Evolutionary conservation across 257 asterid species (phyloP), one percentile per base, ranked within the genome.

Genomic region (Misopates orontium): DNA sequence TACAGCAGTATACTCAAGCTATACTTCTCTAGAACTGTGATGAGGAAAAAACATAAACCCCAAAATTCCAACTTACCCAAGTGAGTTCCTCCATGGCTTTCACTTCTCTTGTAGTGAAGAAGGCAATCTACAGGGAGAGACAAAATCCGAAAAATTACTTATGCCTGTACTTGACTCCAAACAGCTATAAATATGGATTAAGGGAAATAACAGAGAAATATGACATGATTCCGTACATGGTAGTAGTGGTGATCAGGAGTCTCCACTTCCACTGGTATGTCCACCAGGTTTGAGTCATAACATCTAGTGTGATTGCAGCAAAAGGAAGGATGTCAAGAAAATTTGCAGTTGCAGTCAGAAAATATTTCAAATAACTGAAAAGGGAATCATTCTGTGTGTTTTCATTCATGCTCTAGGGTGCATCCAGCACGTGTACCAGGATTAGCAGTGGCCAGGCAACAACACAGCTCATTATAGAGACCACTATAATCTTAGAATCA

Each of bases 51-150:
- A 36, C 62, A 42, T 49, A 22, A 56, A 18, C 64, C 41, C 25
- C 18, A 17, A 48, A 62, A 48, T 48, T 61, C 66, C 24, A 51
- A 81, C 88, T 73, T 74, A 90, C 99, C 99, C 97, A 87, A 64
- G 95, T 93, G 62, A 93, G 95, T 78, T 93, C 99, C 78, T 93
- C 99, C 96, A 80, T 82, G 41, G 96, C 97, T 60, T 80, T 77
- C 56, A 87, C 83, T 54, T 84, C 77, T 80, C 96, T 82, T 59
- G 95, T 76, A 19, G 96, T 87, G 85, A 93, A 93, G 71, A 87
- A 78, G 8, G 95, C 97, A 39, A 86, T 79, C 99, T 93, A 87
- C 81, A 81, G 64, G 53, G 66, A 70, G 70, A 78, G 63, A 68
- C 53, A 67, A 55, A 31, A 42, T 41, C 60, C 52, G 36, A 62